Evolutionary conservation across 192 early-diverging fungal genomes (phyloP).

Genomic region (Rhizophagus prolifer): DNA sequence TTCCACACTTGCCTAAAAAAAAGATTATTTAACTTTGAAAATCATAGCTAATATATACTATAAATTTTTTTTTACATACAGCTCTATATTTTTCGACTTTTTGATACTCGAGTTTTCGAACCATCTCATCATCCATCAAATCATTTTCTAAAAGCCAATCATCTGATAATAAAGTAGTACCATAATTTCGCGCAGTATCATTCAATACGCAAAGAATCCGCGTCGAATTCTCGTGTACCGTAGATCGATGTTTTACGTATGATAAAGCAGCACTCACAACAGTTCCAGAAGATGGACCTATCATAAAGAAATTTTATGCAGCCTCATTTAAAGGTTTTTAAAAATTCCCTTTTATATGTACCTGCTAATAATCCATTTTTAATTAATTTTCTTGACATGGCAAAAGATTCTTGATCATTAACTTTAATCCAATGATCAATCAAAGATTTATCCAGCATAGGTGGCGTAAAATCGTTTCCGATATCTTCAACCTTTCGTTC

Average conservation of each 20-base stretch:
- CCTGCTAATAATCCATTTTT: slow-evolving; percentile 62
- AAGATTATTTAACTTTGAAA: not conserved
- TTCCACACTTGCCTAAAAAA: slow-evolving; percentile 66
- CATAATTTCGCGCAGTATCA: slow-evolving; percentile 71
- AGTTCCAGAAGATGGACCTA: slow-evolving; percentile 64
- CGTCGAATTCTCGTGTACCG: slow-evolving; percentile 27
- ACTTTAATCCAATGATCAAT: slow-evolving; percentile 70
- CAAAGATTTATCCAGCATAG: slow-evolving; percentile 47
- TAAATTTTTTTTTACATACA: slow-evolving; percentile 18
- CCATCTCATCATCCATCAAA: slow-evolving; percentile 62
- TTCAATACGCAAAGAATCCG: slow-evolving; percentile 60
- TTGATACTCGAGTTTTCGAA: slow-evolving; percentile 55
- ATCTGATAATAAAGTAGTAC: slow-evolving; percentile 66
- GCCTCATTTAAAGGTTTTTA: not conserved
- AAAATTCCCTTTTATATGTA: not conserved
- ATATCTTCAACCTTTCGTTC: slow-evolving; percentile 74
- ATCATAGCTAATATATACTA: not conserved
- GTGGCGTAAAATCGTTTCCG: slow-evolving; percentile 62
- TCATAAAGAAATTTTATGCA: not conserved
- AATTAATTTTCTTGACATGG: slow-evolving; percentile 64
- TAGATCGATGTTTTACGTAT: slow-evolving; percentile 38
- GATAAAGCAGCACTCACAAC: slow-evolving; percentile 62
- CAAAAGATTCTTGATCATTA: slow-evolving; percentile 68
- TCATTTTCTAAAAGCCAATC: slow-evolving; percentile 81
- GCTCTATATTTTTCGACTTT: slow-evolving; percentile 70